Evolutionary conservation across 1,284 basidiomycete species (phyloP), one percentile per base, ranked within the genome.

Genomic region (Exsudoporus floridanus): DNA sequence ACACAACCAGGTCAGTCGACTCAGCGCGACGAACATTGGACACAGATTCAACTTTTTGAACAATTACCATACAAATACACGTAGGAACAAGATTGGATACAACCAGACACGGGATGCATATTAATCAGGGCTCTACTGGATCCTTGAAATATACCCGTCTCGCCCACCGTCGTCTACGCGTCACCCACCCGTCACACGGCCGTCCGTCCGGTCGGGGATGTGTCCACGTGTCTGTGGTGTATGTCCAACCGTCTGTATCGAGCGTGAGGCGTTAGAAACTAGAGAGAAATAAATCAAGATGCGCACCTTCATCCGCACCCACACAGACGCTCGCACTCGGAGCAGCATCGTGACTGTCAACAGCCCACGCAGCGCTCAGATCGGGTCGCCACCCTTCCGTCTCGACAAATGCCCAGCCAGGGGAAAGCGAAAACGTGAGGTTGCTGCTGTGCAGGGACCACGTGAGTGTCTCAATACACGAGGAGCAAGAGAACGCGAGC

Each of bases 341-440:
- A 9, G 33, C 3, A 1, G 30, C 27, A 16, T 9, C 18, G 10
- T 18, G 18, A 5, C 35, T 31, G 4, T 56, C 31, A 7, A 56
- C 34, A 1, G 74, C 73, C 87, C 87, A 89, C 8, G 28, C 46
- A 1, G 77, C 84, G 35, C 73, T 72, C 12, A 83, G 57, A 67
- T 90, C 88, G 16, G 81, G 76, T 51, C 84, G 74, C 89, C 88
- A 90, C 55, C 84, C 81, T 60, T 91, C 88, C 0, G 84, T 85
- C 56, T 82, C 77, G 7, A 90, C 80, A 4, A 46, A 47, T 5
- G 21, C 19, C 28, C 42, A 46, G 7, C 42, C 46, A 10, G 28
- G 27, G 7, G 80, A 78, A 25, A 91, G 79, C 5, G 83, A 80
- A 57, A 90, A 90, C 10, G 85, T 88, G 53, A 90, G 76, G 73